Evolutionary conservation across 2,329 filamentous ascomycete genomes (phyloP), one percentile per base, ranked within the genome.

Genomic region (Whalleya microplaca): DNA sequence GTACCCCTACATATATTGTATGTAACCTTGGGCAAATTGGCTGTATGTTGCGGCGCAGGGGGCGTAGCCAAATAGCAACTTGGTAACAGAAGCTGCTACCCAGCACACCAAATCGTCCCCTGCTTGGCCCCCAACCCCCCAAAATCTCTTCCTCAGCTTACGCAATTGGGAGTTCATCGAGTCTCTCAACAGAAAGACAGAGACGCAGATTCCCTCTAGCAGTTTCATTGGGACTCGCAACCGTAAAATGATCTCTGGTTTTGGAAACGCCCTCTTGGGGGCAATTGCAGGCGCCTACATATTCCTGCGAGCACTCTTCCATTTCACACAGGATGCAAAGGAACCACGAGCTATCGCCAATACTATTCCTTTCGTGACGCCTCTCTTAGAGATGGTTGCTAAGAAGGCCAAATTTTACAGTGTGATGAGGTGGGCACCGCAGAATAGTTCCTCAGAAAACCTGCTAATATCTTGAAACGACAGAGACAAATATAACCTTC

Each of bases 241-340:
- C n/a, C 8, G 41, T 27, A 7, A 16, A 8, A 52, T 40, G 32
- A 42, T 32, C 5, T 42, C 43, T 37, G 29, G 16, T n/a, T 23
- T 41, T 4, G 27, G 7, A 18, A 8, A 23, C 21, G 50, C 44
- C 44, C 20, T 45, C 20, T 41, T 52, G 9, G 50, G 21, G 32
- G 19, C 43, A 10, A 40, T 47, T 27, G 43, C 9, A 18, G 20
- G 29, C 6, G 12, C 19, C 16, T 52, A 52, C 32, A 42, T 47
- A 14, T 47, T 47, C 27, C 14, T 47, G 10, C 9, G 20, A 18
- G 37, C 44, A 18, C 50, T 47, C 51, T 37, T 53, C 14, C 37
- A 48, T 32, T 40, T 53, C 18, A 40, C 45, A 10, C 45, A 53
- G 3, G 51, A 44, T 19, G 20, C 45, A n/a, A 53, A 18, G 23